phyloP scores from a whole-genome alignment of 306 rosid genomes.

The Cicer yamashitae region DNA sequence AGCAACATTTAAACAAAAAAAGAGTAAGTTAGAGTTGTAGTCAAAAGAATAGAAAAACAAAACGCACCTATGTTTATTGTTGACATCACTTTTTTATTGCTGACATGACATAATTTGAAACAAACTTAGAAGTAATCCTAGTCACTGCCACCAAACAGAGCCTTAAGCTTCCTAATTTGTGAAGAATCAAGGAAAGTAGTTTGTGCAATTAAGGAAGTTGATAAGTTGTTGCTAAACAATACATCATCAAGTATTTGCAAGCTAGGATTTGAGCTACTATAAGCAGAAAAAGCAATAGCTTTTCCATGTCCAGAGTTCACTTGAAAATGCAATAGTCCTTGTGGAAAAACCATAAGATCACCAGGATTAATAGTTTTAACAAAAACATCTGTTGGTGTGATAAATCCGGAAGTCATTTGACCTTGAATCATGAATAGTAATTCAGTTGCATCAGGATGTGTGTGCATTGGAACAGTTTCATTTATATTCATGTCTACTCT shows the following conservation, averaged over 20 bases:
- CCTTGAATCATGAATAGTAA: neutral
- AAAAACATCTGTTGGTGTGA: neutral
- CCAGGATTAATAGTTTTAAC: neutral
- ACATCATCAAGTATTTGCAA: neutral
- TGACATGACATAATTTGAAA: neutral
- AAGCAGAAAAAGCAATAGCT: neutral
- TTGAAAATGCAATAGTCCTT: neutral
- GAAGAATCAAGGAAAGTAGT: neutral
- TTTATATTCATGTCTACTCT: neutral
- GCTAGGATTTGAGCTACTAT: neutral
- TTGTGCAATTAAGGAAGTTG: neutral
- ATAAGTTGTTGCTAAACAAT: neutral
- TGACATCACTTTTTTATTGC: neutral
- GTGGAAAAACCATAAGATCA: neutral
- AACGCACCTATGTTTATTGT: neutral
- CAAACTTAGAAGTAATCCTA: neutral
- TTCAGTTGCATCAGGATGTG: neutral
- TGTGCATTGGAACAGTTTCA: constrained; percentile 5
- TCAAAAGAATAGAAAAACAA: neutral
- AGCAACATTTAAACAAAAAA: no score
- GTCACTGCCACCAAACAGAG: neutral
- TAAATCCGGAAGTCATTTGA: neutral
- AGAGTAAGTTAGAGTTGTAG: no score
- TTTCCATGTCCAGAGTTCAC: neutral
- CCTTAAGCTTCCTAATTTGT: constrained; percentile 9